Evolutionary conservation across 805 yeast genomes (phyloP).

Genomic region (Teunomyces tritomae): DNA sequence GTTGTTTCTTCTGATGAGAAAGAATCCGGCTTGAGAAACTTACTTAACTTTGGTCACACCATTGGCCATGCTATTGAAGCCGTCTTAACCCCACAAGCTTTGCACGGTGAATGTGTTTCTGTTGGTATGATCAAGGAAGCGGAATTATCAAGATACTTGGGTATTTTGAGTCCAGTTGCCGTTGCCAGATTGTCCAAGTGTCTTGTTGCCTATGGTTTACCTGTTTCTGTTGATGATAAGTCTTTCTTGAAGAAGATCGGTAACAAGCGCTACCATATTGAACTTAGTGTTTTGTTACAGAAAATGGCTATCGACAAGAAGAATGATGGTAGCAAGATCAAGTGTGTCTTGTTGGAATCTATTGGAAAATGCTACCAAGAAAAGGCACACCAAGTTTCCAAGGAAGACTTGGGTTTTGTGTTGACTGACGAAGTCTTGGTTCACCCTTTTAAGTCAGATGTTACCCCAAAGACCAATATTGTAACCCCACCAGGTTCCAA

Average conservation of each 20-base stretch:
- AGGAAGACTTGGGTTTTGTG: slow-evolving; percentile 75
- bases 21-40: slow-evolving; percentile 89
- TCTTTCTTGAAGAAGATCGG: slow-evolving; percentile 64
- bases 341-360: slow-evolving; percentile 75
- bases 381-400: slow-evolving; percentile 80
- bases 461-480: slow-evolving; percentile 42
- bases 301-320: slow-evolving; percentile 97
- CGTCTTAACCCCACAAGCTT: slow-evolving; percentile 90
- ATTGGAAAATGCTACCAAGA: slow-evolving; percentile 90
- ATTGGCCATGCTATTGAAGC: slow-evolving; percentile 99
- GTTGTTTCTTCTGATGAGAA: slow-evolving; percentile 94
- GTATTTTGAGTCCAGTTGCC: slow-evolving; percentile 85
- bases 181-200: slow-evolving; percentile 87
- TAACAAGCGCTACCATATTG: slow-evolving; percentile 57
- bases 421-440: slow-evolving; percentile 80
- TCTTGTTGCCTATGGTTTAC: slow-evolving; percentile 81
- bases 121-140: slow-evolving; percentile 94
- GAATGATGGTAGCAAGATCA: slow-evolving; percentile 89
- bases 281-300: slow-evolving; percentile 68
- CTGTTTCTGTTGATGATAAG: slow-evolving; percentile 73
- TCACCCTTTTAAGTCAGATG: slow-evolving; percentile 45
- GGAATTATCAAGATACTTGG: slow-evolving; percentile 88
- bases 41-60: slow-evolving; percentile 93
- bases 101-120: slow-evolving; percentile 99
- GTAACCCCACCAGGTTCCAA: slow-evolving; percentile 92